These are phyloP conservation scores for Pilobolus umbonatus DNA, from an alignment of 192 early-diverging fungal species.

Conservation along the genomic window DNA sequence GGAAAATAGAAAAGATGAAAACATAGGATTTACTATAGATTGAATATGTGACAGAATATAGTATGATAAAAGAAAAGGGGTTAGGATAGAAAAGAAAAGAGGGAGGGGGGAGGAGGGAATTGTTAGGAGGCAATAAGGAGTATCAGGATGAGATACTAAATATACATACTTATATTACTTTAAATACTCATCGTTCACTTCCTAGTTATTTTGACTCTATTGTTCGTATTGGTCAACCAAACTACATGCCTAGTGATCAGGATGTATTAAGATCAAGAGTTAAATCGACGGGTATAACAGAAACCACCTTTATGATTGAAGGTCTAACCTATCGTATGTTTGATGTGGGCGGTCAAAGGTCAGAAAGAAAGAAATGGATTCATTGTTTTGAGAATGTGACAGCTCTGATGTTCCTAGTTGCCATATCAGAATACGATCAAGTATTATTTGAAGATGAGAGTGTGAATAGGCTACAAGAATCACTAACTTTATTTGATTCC, in stretches of 20 bases:
- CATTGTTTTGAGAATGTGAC: constrained; percentile 98
- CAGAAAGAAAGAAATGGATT: constrained; percentile 99
- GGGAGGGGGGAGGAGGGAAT: too few relatives aligned
- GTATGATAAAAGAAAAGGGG: constrained; percentile 1
- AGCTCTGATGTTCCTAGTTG: constrained; percentile 92
- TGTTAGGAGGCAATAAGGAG: too few relatives aligned
- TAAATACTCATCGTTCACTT: neutral
- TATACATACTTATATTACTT: constrained; percentile 20
- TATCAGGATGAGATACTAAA: neutral
- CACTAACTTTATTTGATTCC: constrained; percentile 93
- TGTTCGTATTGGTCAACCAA: constrained; percentile 72
- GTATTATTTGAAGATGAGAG: constrained; percentile 93
- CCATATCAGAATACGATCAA: constrained; percentile 96
- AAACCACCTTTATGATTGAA: constrained; percentile 88
- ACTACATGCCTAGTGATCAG: constrained; percentile 90
- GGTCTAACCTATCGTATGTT: constrained; percentile 94
- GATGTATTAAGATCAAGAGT: constrained; percentile 95
- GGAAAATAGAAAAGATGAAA: neutral
- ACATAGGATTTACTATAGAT: neutral
- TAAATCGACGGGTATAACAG: constrained; percentile 96
- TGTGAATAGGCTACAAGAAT: constrained; percentile 95
- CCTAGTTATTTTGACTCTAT: constrained; percentile 92
- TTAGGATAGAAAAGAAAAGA: too few relatives aligned
- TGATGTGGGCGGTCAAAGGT: constrained; percentile 97
- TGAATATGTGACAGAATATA: constrained; percentile 1